Percentiles rank a stretch among this genome's conserved stretches.
These are phyloP conservation scores for Penicillium sp. DNA, from an alignment of 2,329 filamentous ascomycete genomes.

Conservation along the genomic window DNA sequence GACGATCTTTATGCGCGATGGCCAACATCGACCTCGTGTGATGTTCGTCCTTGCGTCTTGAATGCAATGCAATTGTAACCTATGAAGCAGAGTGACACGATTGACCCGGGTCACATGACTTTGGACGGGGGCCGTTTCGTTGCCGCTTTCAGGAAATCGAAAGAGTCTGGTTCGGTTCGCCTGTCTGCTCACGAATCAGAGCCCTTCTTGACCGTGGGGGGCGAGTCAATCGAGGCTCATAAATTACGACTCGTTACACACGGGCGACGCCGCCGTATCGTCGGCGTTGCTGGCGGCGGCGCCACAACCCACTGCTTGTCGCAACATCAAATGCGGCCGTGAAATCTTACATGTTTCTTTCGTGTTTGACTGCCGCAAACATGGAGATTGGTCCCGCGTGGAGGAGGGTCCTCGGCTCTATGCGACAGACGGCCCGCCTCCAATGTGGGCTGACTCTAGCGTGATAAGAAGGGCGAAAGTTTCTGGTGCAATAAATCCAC, in stretches of 20 bases:
- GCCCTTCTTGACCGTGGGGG: not conserved
- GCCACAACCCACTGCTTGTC: constrained; percentile 2
- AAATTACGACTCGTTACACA: constrained; percentile 3
- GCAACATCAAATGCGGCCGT: not conserved
- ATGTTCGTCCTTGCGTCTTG: not conserved
- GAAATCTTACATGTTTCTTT: not conserved
- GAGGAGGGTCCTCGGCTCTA: not conserved
- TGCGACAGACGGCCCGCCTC: not conserved
- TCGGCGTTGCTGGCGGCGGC: constrained; percentile 1
- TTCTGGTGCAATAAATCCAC: not conserved
- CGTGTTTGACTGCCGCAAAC: not conserved
- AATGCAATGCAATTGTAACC: not conserved
- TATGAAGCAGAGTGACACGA: not conserved
- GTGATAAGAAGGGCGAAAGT: not conserved
- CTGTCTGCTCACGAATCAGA: constrained; percentile 1
- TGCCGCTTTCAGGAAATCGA: constrained; percentile 17
- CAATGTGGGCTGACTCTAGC: not conserved
- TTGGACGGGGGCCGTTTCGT: constrained; percentile 11
- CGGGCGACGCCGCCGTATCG: not conserved
- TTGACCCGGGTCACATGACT: not conserved
- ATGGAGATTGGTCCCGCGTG: not conserved
- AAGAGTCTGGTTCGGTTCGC: constrained; percentile 1
- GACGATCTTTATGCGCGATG: not conserved
- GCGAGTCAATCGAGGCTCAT: not conserved
- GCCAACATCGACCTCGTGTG: not conserved